phyloP scores from a whole-genome alignment of 768 basidiomycete genomes.

The Jaapia argillacea region DNA sequence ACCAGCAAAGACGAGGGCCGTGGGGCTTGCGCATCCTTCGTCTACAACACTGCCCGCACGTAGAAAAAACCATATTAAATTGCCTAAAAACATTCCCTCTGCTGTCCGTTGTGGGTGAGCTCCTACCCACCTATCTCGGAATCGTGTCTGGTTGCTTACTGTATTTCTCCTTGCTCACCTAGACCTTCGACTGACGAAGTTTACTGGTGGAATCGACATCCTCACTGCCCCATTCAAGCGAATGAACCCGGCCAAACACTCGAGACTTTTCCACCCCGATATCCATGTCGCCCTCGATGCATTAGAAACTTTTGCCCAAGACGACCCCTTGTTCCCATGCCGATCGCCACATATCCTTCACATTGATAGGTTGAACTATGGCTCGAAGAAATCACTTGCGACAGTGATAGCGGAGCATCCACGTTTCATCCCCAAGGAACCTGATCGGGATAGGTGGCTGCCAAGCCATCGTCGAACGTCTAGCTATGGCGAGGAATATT shows the following conservation, averaged over 20 bases:
- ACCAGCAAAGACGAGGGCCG: constrained; percentile 8
- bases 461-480: too few relatives aligned
- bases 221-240: constrained; percentile 4
- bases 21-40: constrained; percentile 12
- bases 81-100: constrained; percentile 8
- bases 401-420: too few relatives aligned
- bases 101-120: constrained; percentile 10
- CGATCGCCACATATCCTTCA: too few relatives aligned
- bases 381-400: too few relatives aligned
- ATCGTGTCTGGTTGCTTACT: background rate
- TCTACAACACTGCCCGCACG: constrained; percentile 7
- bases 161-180: background rate
- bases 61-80: constrained; percentile 7
- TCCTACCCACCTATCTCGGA: too few relatives aligned
- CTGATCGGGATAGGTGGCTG: too few relatives aligned
- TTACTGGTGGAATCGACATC: constrained; percentile 6
- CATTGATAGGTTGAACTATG: too few relatives aligned
- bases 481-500: too few relatives aligned
- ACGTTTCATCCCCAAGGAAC: too few relatives aligned
- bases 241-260: constrained; percentile 8
- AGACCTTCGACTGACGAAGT: constrained; percentile 13
- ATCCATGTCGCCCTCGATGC: background rate
- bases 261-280: constrained; percentile 7
- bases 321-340: too few relatives aligned
- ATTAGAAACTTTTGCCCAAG: too few relatives aligned